Evolutionary conservation across 75 land plant genomes (phyloP).

Genomic region (Pseudotsuga menziesii): DNA sequence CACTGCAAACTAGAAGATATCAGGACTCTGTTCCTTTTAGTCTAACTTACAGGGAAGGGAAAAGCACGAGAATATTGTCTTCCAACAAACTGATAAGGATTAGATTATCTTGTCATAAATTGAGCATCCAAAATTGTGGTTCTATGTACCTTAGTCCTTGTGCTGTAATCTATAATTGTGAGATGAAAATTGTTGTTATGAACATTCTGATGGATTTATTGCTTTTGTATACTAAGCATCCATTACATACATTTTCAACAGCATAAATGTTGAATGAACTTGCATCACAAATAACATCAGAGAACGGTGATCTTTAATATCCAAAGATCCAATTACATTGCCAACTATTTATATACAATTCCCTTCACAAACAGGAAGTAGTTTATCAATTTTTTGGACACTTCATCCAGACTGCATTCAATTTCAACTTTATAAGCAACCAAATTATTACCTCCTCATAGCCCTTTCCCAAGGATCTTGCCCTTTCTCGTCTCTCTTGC

Average conservation of each 20-base stretch:
- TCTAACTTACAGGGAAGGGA: too few relatives aligned
- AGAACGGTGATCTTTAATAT: neutral
- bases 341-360: neutral
- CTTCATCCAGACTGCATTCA: neutral
- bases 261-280: neutral
- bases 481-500: conserved; percentile 78
- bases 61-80: too few relatives aligned
- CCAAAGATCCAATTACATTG: neutral
- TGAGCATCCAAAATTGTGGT: too few relatives aligned
- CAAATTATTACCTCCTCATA: conserved; percentile 64
- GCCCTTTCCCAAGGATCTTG: conserved; percentile 62
- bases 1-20: too few relatives aligned
- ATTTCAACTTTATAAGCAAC: neutral
- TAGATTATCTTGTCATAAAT: too few relatives aligned
- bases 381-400: neutral
- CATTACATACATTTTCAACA: neutral
- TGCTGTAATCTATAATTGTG: neutral
- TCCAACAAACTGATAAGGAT: too few relatives aligned
- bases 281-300: neutral
- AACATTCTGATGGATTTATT: neutral
- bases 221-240: neutral
- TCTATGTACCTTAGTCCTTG: neutral
- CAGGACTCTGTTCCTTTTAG: too few relatives aligned
- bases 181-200: neutral
- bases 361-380: neutral